Evolutionary conservation across 2,329 filamentous ascomycete species (phyloP), one percentile per base, ranked within the genome.

Genomic region (Xylariaceae sp.): DNA sequence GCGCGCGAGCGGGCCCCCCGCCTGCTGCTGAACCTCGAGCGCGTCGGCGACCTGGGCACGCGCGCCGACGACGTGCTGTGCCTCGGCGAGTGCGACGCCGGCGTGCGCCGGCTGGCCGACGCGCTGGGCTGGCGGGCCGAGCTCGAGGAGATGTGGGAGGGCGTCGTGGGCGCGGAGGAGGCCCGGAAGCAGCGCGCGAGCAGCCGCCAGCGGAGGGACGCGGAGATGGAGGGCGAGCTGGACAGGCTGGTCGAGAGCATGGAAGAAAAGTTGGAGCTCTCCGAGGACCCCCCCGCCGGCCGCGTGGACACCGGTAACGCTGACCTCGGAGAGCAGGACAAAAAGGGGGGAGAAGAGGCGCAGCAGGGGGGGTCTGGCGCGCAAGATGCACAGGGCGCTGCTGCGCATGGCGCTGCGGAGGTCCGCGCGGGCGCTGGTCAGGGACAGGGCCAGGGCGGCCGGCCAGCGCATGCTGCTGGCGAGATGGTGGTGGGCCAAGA

Each of bases 81-180:
- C 23, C 65, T 96, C 2, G 87, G 83, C 1, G 79, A 88, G 47
- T 95, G 89, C 55, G 90, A 98, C 56, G 67, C 68, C 0, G 87
- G 88, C 1, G 81, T 96, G 1, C 71, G 83, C 34, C 78, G 75
- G 55, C 67, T 98, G 22, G 89, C 90, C 1, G 70, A 81, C 43
- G 79, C 80, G 18, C 70, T 94, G 27, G 90, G 88, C 1, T 98
- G 92, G 92, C 59, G 73, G 7, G 77, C 86, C 2, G 90, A 96
- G 52, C 65, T 98, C 12, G 86, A 95, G 53, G 58, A 55, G 3
- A 49, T 85, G 33, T 96, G 88, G 88, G 68, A 76, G 15, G 60
- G 63, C 29, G 72, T 81, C 1, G 80, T 83, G 6, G 75, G 83
- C 4, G 64, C 78, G 16, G 63, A 72, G 40, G 67, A 77, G 48